A percentile compares a stretch with the other conserved stretches of the same genome.
phyloP scores from a whole-genome alignment of 768 basidiomycete species.

The Boletus fagicola region DNA sequence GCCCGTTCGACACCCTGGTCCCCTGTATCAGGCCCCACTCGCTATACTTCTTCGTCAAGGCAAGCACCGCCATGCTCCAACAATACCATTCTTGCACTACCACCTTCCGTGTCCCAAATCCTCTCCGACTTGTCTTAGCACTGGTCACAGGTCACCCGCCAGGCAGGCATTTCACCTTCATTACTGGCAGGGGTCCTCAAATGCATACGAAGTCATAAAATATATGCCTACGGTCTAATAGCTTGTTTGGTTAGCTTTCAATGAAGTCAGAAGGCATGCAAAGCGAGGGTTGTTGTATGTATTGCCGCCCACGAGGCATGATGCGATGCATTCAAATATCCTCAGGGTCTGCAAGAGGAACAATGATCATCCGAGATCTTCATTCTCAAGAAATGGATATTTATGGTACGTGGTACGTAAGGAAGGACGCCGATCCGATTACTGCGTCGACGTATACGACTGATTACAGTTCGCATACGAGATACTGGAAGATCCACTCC shows the following conservation, averaged over 20 bases:
- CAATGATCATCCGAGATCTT: not conserved
- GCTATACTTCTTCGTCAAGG: not conserved
- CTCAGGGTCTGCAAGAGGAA: not conserved
- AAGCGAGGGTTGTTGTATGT: not conserved
- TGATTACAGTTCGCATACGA: constrained; percentile 55
- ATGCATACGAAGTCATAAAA: not conserved
- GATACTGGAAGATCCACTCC: constrained; percentile 63
- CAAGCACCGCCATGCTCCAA: not conserved
- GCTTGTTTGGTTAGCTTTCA: not conserved
- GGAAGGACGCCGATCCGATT: not conserved
- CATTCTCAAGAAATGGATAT: too few relatives aligned
- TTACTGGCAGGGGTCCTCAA: not conserved
- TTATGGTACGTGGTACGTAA: not conserved
- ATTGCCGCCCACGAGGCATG: not conserved
- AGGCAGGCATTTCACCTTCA: too few relatives aligned
- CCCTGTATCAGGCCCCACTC: not conserved
- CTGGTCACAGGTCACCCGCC: too few relatives aligned
- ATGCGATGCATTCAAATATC: too few relatives aligned
- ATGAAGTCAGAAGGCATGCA: not conserved
- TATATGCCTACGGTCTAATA: too few relatives aligned
- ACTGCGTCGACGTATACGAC: constrained; percentile 62
- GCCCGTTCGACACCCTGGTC: not conserved
- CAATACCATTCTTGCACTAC: not conserved
- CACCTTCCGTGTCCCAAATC: too few relatives aligned
- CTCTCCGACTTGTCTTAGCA: not conserved